Evolutionary conservation across 1,284 basidiomycete species (phyloP).

Genomic region (Marasmius fiardii): DNA sequence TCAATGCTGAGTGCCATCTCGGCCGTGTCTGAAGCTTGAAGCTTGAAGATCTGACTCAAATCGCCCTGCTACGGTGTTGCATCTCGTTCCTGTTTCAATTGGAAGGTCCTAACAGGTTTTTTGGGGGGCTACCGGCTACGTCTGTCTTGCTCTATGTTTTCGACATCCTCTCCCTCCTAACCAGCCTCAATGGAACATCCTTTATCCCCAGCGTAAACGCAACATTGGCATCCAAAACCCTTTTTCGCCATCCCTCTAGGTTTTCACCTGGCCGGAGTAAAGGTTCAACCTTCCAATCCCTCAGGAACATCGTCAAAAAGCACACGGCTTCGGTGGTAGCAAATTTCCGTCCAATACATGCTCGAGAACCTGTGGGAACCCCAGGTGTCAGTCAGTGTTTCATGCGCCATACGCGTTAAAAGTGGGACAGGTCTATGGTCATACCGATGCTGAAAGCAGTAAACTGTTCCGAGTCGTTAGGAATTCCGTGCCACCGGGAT

Average conservation of each 20-base stretch:
- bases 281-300: slow-evolving; percentile 23
- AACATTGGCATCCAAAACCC: slow-evolving; percentile 14
- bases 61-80: too few species aligned
- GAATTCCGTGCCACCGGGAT: slow-evolving; percentile 25
- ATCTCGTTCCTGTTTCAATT: too few species aligned
- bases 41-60: too few species aligned
- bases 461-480: slow-evolving; percentile 16
- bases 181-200: slow-evolving; percentile 13
- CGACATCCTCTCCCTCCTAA: slow-evolving; percentile 1
- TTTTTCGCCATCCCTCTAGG: slow-evolving; percentile 7
- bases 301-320: slow-evolving; percentile 24
- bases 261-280: slow-evolving; percentile 9
- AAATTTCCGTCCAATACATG: slow-evolving; percentile 25
- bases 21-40: too few species aligned
- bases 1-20: too few species aligned
- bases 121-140: too few species aligned
- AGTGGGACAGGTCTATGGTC: too few species aligned
- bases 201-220: slow-evolving; percentile 11
- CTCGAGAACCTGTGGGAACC: too few species aligned
- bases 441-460: slow-evolving; percentile 13
- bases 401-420: too few species aligned
- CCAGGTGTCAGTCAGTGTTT: too few species aligned
- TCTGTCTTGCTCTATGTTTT: too few species aligned
- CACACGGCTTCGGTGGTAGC: slow-evolving; percentile 25
- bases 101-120: too few species aligned